Evolutionary conservation across 257 asterid species (phyloP).

Genomic region (Schizonepeta tenuifolia): DNA sequence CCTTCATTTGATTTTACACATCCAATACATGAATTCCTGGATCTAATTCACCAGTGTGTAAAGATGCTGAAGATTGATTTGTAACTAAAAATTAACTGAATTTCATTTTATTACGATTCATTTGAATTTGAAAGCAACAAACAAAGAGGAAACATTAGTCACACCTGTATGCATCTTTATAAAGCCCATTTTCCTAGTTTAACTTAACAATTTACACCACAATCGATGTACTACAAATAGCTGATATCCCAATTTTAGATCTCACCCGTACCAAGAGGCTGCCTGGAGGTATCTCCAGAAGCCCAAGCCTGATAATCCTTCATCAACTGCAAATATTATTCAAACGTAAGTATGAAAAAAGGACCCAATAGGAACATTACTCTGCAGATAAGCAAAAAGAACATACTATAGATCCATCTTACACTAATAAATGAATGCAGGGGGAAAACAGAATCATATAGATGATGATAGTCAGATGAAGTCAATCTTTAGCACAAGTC

Average conservation of each 20-base stretch:
- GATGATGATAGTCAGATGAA: slow-evolving; percentile 12
- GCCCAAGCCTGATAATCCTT: slow-evolving; percentile 98
- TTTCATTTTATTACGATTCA: not conserved
- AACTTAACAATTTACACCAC: slow-evolving; percentile 11
- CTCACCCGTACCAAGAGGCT: slow-evolving; percentile 92
- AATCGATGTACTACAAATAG: slow-evolving; percentile 17
- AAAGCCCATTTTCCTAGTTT: slow-evolving; percentile 26
- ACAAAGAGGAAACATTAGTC: not conserved
- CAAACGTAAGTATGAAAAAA: not conserved
- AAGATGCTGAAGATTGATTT: not conserved
- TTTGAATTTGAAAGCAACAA: slow-evolving; percentile 14
- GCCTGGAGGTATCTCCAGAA: slow-evolving; percentile 90
- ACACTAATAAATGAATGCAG: not conserved
- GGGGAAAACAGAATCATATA: not conserved
- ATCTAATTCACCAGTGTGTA: not conserved
- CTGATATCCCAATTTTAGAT: slow-evolving; percentile 43
- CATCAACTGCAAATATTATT: slow-evolving; percentile 57
- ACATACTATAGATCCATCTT: not conserved
- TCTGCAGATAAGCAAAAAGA: not conserved
- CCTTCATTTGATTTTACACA: not conserved
- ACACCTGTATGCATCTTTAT: slow-evolving; percentile 18
- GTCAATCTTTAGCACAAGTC: not conserved
- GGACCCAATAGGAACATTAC: not conserved
- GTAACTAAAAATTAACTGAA: not conserved
- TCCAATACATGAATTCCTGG: not conserved